These are phyloP conservation scores for Colletotrichum lindemuthianum DNA, from an alignment of 2,329 filamentous ascomycete genomes.

Conservation along the genomic window DNA sequence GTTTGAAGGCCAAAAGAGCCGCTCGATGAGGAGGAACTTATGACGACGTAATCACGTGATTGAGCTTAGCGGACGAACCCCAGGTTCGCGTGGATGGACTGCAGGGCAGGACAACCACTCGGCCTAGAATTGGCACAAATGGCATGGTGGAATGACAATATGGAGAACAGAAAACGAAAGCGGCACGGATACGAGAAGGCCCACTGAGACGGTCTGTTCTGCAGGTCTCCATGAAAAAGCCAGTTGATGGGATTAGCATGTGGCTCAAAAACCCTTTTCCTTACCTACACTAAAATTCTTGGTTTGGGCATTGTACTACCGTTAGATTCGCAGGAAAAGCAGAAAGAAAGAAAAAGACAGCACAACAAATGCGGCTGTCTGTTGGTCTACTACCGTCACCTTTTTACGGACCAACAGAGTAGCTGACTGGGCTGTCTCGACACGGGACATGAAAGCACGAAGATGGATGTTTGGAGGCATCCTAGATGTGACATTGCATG, in stretches of 20 bases:
- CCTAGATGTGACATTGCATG: too few relatives aligned
- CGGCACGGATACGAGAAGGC: conserved; percentile 3
- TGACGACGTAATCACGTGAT: conserved; percentile 19
- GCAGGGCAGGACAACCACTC: background rate
- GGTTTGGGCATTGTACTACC: conserved; percentile 27
- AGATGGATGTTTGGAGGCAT: too few relatives aligned
- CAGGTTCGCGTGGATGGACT: background rate
- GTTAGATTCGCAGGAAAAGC: conserved; percentile 32
- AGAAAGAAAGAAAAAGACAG: conserved; percentile 5
- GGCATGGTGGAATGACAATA: conserved; percentile 22
- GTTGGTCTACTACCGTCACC: conserved; percentile 5
- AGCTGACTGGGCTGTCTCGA: too few relatives aligned
- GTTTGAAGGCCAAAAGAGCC: too few relatives aligned
- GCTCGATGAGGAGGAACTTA: conserved; percentile 2
- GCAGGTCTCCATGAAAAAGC: background rate
- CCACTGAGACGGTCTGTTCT: background rate
- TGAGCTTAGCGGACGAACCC: background rate
- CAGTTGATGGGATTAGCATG: background rate
- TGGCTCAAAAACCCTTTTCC: conserved; percentile 2
- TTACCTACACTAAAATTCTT: background rate
- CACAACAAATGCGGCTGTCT: background rate
- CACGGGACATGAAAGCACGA: too few relatives aligned
- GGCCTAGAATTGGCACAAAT: conserved; percentile 4
- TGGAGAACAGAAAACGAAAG: conserved; percentile 10
- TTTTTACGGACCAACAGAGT: background rate